A percentile compares a stretch with the other conserved stretches of the same genome.
phyloP scores from a whole-genome alignment of 768 basidiomycete genomes.

The Suillus subluteus region DNA sequence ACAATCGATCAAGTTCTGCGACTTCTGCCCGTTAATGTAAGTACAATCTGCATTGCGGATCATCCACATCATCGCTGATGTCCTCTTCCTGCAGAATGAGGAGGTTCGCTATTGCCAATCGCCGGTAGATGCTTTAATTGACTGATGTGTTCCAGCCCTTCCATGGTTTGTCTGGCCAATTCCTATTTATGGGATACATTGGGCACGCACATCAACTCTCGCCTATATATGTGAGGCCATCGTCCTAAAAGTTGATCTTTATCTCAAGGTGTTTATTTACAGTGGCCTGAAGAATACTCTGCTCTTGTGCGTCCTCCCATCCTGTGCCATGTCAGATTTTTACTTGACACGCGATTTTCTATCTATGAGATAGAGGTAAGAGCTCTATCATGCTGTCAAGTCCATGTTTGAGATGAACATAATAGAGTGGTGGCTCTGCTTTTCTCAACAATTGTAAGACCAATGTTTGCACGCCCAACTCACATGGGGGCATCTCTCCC shows the following conservation, averaged over 20 bases:
- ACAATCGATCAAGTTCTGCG: background rate
- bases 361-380: slow-evolving; percentile 1
- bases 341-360: background rate
- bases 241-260: background rate
- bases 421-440: background rate
- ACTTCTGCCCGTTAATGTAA: background rate
- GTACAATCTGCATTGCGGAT: background rate
- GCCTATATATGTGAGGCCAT: background rate
- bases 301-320: background rate
- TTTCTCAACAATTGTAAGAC: background rate
- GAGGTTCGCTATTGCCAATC: background rate
- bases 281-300: too few species aligned
- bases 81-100: background rate
- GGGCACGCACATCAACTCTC: background rate
- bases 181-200: background rate
- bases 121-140: background rate
- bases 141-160: background rate
- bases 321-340: background rate
- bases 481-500: background rate
- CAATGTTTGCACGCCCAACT: background rate
- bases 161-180: background rate
- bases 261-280: background rate
- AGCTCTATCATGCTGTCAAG: background rate
- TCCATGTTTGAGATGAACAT: background rate
- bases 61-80: background rate